Conservation (phyloP, 805 yeast species). For the Vanderwaltozyma verrucispora region DNA sequence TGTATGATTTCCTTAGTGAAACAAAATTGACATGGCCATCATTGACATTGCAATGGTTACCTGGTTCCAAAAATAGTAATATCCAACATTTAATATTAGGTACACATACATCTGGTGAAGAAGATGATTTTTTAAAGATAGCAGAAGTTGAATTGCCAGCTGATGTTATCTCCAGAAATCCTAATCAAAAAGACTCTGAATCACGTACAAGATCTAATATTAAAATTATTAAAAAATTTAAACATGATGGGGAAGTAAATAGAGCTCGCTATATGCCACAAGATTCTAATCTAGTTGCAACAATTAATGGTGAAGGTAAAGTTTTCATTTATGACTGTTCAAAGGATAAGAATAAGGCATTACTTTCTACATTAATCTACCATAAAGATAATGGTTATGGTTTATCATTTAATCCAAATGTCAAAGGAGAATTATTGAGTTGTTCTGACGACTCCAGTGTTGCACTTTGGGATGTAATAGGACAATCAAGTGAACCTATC, state of each 20-base stretch:
- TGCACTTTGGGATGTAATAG: slow-evolving; percentile 47
- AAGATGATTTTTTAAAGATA: slow-evolving; percentile 52
- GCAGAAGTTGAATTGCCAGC: slow-evolving; percentile 52
- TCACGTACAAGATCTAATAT: slow-evolving; percentile 35
- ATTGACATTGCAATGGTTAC: slow-evolving; percentile 69
- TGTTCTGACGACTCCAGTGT: slow-evolving; percentile 58
- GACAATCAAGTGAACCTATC: slow-evolving; percentile 19
- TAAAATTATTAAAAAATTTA: slow-evolving; percentile 49
- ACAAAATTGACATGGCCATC: slow-evolving; percentile 80
- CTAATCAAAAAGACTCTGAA: slow-evolving; percentile 14
- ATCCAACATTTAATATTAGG: slow-evolving; percentile 51
- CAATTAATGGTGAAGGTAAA: slow-evolving; percentile 59
- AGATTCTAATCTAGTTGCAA: slow-evolving; percentile 42
- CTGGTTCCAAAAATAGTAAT: slow-evolving; percentile 17
- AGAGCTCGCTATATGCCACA: slow-evolving; percentile 66
- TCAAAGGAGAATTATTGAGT: slow-evolving; percentile 42
- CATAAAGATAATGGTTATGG: slow-evolving; percentile 70
- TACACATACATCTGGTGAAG: slow-evolving; percentile 66
- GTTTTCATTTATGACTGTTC: slow-evolving; percentile 41
- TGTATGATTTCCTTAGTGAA: slow-evolving; percentile 77
- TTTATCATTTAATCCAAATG: slow-evolving; percentile 48
- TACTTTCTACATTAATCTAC: slow-evolving; percentile 35
- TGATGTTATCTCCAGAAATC: slow-evolving; percentile 24
- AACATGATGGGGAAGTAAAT: slow-evolving; percentile 56
- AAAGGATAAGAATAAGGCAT: slow-evolving; percentile 19